These are phyloP conservation scores for Fusarium miscanthi DNA, from an alignment of 2,329 filamentous ascomycete species.

Conservation along the genomic window DNA sequence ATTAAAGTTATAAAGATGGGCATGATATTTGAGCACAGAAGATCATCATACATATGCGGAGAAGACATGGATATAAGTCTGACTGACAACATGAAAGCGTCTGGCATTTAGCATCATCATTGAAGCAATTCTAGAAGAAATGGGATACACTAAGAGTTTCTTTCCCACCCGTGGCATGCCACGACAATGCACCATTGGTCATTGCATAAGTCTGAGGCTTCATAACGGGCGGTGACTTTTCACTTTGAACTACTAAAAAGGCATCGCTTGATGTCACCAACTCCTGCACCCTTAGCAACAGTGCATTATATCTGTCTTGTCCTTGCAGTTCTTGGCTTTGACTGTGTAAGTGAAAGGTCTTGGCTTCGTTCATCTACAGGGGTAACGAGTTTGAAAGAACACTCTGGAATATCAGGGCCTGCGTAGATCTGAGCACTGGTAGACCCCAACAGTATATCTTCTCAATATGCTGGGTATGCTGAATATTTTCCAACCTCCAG, in stretches of 20 bases:
- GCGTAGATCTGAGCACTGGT: neutral
- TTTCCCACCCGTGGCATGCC: neutral
- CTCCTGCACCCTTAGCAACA: neutral
- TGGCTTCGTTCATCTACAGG: slow-evolving; percentile 9
- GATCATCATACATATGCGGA: slow-evolving; percentile 22
- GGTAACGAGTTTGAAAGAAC: neutral
- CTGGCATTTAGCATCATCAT: slow-evolving; percentile 23
- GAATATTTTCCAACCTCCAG: neutral
- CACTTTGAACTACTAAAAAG: neutral
- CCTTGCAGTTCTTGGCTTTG: neutral
- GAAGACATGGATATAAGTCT: slow-evolving; percentile 19
- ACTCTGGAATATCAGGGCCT: no score
- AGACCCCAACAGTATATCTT: neutral
- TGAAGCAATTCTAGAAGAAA: slow-evolving; percentile 25
- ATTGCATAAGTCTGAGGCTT: neutral
- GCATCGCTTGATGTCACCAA: neutral
- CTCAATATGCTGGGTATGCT: neutral
- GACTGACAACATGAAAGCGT: slow-evolving; percentile 15
- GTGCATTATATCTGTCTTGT: neutral
- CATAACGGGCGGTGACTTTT: neutral
- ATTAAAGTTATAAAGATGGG: slow-evolving; percentile 26
- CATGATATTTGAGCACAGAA: slow-evolving; percentile 19
- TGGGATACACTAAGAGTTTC: slow-evolving; percentile 19
- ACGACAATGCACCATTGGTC: neutral
- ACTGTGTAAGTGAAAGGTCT: neutral